Evolutionary conservation across 192 early-diverging fungal species (phyloP), one percentile per base, ranked within the genome.

Genomic region (Coemansia aciculifera): DNA sequence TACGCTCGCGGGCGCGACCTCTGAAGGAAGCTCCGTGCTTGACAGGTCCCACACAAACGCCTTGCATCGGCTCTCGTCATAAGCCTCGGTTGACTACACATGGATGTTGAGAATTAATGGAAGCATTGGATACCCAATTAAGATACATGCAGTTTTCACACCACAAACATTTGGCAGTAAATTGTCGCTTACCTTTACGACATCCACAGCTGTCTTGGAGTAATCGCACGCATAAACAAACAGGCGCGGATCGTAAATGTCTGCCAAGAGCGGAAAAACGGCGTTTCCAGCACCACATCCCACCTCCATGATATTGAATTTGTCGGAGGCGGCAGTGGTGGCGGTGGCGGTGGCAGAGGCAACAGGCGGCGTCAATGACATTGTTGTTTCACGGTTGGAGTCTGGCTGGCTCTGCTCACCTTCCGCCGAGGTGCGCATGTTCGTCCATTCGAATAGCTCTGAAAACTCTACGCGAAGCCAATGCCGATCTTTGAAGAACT

Each of bases 401-500:
- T n/a, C 34, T 8, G 57, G 7, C 34, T 23, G 57, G 34, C 8
- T 3, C 19, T 59, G 34, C 34, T 38, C 34, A 19, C 36, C n/a
- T 38, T n/a, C 21, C 57, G 57, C 70, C 3, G 73, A 74, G 13
- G 49, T 48, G 49, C 77, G 73, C 21, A 68, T 60, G 23, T 67
- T 54, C 42, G 77, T 78, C 81, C 81, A 77, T 39, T 77, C 65
- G 57, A 90, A 90, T 34, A 99, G 81, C 78, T 99, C 95, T 10
- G 91, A 89, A 75, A 98, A 99, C 83, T 98, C 96, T 11, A 96
- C 66, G 32, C 88, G 86, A 21, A 95, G 86, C 96, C 97, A 99
- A 68, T 97, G 92, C 24, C 97, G 86, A 80, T 99, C 95, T 74
- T 98, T 98, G 80, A 98, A 99, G 82, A 99, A 98, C 60, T 82